Conservation (phyloP, 2,329 filamentous ascomycete genomes). For the Diaporthe sp. region DNA sequence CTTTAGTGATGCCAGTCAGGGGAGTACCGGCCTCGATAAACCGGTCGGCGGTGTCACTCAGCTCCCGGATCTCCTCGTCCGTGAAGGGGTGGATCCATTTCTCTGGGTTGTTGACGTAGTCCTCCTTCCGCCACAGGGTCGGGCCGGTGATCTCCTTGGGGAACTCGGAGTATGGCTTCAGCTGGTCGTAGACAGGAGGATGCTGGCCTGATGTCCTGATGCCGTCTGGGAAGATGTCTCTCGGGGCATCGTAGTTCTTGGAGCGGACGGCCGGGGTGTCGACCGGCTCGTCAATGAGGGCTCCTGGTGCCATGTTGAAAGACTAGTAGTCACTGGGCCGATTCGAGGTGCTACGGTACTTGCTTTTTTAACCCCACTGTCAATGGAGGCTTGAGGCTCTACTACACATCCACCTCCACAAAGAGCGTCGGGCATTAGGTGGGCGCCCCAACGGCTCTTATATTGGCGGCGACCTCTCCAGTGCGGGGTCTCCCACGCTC, state of each 20-base stretch:
- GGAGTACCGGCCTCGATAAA: slow-evolving; percentile 77
- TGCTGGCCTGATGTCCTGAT: slow-evolving; percentile 77
- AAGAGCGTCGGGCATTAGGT: background rate
- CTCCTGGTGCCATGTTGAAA: slow-evolving; percentile 42
- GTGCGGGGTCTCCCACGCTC: slow-evolving; percentile 29
- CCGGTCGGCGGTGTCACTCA: slow-evolving; percentile 75
- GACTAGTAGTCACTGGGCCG: background rate
- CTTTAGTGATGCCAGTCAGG: slow-evolving; percentile 74
- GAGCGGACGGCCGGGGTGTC: slow-evolving; percentile 27
- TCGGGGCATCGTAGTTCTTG: slow-evolving; percentile 52
- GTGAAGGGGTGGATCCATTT: slow-evolving; percentile 82
- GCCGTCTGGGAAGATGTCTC: slow-evolving; percentile 60
- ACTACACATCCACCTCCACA: background rate
- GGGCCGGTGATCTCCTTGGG: slow-evolving; percentile 78
- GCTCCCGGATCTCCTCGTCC: slow-evolving; percentile 74
- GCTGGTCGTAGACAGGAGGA: slow-evolving; percentile 73
- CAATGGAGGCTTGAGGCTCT: slow-evolving; percentile 28
- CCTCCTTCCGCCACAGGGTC: slow-evolving; percentile 79
- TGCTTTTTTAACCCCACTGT: slow-evolving; percentile 1
- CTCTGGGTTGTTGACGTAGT: slow-evolving; percentile 73
- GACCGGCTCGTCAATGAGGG: slow-evolving; percentile 37
- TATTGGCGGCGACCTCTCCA: slow-evolving; percentile 14
- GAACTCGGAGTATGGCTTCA: slow-evolving; percentile 78
- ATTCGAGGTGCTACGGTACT: background rate
- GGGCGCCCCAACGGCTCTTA: slow-evolving; percentile 17